Percentiles rank a stretch among this genome's conserved stretches.
phyloP scores from a whole-genome alignment of 2,329 filamentous ascomycete genomes.

The Calonectria leucothoes region DNA sequence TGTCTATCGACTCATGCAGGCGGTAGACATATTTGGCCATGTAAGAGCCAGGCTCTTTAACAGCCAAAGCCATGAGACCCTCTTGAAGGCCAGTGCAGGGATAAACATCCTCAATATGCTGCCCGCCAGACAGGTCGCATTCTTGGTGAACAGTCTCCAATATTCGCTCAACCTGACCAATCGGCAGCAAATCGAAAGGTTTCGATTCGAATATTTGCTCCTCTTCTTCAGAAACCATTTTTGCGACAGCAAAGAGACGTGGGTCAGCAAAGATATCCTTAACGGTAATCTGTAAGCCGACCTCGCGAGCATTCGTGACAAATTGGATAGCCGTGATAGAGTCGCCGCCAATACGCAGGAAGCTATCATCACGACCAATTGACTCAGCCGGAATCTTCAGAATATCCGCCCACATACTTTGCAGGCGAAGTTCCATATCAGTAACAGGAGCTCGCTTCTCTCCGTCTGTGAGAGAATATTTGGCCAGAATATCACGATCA shows the following conservation, averaged over 20 bases:
- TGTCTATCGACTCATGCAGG: not conserved
- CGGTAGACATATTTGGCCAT: constrained; percentile 11
- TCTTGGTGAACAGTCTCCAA: not conserved
- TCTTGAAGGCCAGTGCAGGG: constrained; percentile 51
- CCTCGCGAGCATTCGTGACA: constrained; percentile 54
- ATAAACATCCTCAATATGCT: constrained; percentile 17
- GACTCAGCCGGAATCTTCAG: constrained; percentile 47
- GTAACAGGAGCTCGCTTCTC: constrained; percentile 13
- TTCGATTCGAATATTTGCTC: not conserved
- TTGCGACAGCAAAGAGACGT: not conserved
- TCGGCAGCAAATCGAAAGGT: not conserved
- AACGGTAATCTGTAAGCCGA: constrained; percentile 54
- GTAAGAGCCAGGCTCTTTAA: constrained; percentile 19
- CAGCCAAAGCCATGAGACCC: constrained; percentile 43
- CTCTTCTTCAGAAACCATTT: constrained; percentile 32
- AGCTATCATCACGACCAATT: constrained; percentile 52
- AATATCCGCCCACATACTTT: constrained; percentile 51
- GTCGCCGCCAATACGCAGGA: constrained; percentile 62
- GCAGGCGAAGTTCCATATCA: constrained; percentile 38
- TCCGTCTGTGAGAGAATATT: not conserved
- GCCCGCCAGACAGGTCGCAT: not conserved
- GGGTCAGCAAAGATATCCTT: constrained; percentile 53
- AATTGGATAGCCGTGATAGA: constrained; percentile 62
- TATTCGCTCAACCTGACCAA: not conserved
- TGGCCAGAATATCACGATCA: not conserved